Base-by-base conservation (phyloP, 139 green algal genomes). In the Pedinophyceae sp. region DNA sequence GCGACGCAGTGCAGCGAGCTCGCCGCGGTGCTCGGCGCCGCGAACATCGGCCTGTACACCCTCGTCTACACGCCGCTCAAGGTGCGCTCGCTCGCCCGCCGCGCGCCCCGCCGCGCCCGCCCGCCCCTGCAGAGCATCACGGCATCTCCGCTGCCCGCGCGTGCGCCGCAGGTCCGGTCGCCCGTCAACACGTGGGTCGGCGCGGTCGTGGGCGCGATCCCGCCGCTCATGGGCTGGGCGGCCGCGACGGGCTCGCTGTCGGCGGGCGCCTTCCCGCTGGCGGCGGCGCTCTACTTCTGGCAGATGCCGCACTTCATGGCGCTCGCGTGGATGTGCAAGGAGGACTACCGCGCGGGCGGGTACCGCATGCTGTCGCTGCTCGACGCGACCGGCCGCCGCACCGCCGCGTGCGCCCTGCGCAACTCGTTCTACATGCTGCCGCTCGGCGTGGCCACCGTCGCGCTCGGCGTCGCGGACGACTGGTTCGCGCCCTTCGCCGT, bases 291-390 rank as follows among this genome's bases (percentile, higher is more conserved):
- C 2, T 98, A 96, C 76, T 89, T 87, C 51, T 98, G 91, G 91
- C 85, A 96, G 75, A 80, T 98, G 70, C 90, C 92, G 19, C 92
- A 99, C 73, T 99, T 99, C 66, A 79, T 99, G 66, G 74, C 92
- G 2, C 74, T 99, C 5, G 86, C 91, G 17, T 97, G 85, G 84
- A 65, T 97, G 60, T 95, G 77, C 69, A 75, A 82, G 47, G 79
- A 74, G 2, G 89, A 97, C 73, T 95, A 97, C 55, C 63, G 69
- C 13, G 52, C 59, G 1, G 88, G 86, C 18, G 84, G 88, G 19
- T 86, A 68, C 59, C 61, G 62, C 40, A 99, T 99, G 92, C 63
- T 99, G 39, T 88, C 81, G 2, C 59, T 80, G 39, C 25, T 83
- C 1, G 92, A 98, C 61, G 34, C 74, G 1, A 86, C 69, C 1